phyloP scores from a whole-genome alignment of 306 rosid species.

The Pterocarpus macrocarpus region DNA sequence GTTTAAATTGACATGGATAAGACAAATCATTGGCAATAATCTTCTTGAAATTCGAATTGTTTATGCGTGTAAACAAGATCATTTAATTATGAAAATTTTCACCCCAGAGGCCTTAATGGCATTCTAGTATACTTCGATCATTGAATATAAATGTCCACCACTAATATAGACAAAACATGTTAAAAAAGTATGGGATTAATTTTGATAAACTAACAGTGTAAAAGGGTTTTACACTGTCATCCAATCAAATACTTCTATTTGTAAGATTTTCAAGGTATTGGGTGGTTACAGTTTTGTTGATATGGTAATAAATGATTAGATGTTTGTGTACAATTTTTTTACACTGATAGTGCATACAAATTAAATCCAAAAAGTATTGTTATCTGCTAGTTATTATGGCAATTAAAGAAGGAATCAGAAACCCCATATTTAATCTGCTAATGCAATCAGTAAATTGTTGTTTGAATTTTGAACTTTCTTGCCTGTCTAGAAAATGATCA shows the following conservation, averaged over 20 bases:
- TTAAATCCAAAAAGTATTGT: not conserved
- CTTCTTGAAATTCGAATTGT: slow-evolving; percentile 24
- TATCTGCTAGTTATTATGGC: not conserved
- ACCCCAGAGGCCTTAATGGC: not conserved
- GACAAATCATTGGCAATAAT: not conserved
- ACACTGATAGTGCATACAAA: no score
- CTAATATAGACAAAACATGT: not conserved
- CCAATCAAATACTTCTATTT: no score
- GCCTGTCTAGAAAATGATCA: not conserved
- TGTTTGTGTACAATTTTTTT: no score
- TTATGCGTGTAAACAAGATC: not conserved
- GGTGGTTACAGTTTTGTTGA: no score
- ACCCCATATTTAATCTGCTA: not conserved
- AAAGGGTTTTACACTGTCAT: no score
- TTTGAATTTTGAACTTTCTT: slow-evolving; percentile 7
- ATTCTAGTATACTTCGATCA: not conserved
- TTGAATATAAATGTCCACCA: not conserved
- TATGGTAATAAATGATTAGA: no score
- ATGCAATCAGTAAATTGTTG: not conserved
- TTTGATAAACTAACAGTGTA: no score
- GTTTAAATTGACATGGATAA: not conserved
- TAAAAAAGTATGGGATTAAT: not conserved
- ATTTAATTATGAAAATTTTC: not conserved
- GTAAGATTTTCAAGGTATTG: no score
- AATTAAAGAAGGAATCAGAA: not conserved